A percentile compares a stretch with the other conserved stretches of the same genome.
phyloP scores from a whole-genome alignment of 768 basidiomycete species.

The Tylopilus sp. region DNA sequence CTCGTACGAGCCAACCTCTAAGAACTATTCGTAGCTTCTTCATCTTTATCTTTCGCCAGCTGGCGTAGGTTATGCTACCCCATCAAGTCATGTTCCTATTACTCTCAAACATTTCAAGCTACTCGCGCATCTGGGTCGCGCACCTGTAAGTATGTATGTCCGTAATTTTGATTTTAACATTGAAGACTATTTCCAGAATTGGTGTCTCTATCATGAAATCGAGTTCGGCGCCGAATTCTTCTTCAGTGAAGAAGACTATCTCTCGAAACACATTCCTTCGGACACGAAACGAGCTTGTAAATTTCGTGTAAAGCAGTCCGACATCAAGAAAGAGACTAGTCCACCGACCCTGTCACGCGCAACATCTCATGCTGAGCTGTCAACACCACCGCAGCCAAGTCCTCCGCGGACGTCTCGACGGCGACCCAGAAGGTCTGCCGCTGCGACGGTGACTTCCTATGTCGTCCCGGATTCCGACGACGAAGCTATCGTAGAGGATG shows the following conservation, averaged over 20 bases:
- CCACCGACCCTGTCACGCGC: constrained; percentile 30
- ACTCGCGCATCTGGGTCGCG: constrained; percentile 63
- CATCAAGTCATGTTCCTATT: constrained; percentile 51
- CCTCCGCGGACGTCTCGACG: constrained; percentile 37
- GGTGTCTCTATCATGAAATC: constrained; percentile 57
- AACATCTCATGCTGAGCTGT: constrained; percentile 12
- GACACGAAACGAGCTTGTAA: constrained; percentile 26
- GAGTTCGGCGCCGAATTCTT: constrained; percentile 67
- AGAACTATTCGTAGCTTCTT: constrained; percentile 40
- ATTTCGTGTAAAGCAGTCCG: constrained; percentile 24
- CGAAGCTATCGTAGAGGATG: constrained; percentile 46
- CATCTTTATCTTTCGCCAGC: constrained; percentile 40
- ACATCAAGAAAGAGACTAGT: constrained; percentile 43
- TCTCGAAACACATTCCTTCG: constrained; percentile 32
- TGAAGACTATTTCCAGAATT: constrained; percentile 38
- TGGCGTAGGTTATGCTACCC: constrained; percentile 18
- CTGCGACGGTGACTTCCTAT: constrained; percentile 55
- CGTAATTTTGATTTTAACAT: not conserved
- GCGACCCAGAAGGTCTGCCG: constrained; percentile 58
- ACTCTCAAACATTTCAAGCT: constrained; percentile 75
- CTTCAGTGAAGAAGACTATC: constrained; percentile 66
- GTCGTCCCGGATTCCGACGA: constrained; percentile 70
- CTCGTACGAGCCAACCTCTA: not conserved
- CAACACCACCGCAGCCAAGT: constrained; percentile 10
- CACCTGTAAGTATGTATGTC: constrained; percentile 46